Conservation (phyloP, 495 filamentous ascomycete species). For the Penicillium cataractarum region DNA sequence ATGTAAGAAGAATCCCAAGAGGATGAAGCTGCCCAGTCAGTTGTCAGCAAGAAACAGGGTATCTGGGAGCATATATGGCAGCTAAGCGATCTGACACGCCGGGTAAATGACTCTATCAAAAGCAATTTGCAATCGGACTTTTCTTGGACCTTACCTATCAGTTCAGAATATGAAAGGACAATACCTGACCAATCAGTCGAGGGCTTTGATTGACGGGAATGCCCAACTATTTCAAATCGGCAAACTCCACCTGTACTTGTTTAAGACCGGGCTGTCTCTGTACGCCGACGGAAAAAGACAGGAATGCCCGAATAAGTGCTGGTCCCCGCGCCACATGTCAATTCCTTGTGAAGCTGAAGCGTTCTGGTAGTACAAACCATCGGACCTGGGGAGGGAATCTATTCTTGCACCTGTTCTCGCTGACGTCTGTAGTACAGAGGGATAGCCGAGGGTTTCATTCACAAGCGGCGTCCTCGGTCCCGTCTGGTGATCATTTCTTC, state of each 20-base stretch:
- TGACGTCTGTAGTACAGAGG: background rate
- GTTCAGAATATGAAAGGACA: background rate
- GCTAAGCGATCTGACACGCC: background rate
- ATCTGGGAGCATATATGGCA: background rate
- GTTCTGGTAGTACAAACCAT: constrained; percentile 1
- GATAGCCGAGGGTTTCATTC: background rate
- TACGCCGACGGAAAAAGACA: background rate
- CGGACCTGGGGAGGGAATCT: constrained; percentile 1
- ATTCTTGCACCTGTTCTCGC: constrained; percentile 1
- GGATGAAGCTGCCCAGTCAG: background rate
- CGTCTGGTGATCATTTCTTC: background rate
- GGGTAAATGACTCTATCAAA: background rate
- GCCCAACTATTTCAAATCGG: constrained; percentile 4
- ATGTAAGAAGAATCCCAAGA: background rate
- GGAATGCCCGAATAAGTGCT: background rate
- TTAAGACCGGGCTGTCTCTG: constrained; percentile 6
- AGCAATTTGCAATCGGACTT: constrained; percentile 1
- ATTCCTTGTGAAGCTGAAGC: background rate
- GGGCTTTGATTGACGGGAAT: background rate
- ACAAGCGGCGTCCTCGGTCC: background rate
- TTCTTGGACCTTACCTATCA: background rate
- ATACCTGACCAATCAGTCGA: background rate
- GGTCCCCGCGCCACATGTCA: constrained; percentile 3
- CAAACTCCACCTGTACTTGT: background rate
- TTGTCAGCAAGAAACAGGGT: background rate